phyloP scores from a whole-genome alignment of 2,329 filamentous ascomycete genomes.

The Allantophomopsis cytisporea region DNA sequence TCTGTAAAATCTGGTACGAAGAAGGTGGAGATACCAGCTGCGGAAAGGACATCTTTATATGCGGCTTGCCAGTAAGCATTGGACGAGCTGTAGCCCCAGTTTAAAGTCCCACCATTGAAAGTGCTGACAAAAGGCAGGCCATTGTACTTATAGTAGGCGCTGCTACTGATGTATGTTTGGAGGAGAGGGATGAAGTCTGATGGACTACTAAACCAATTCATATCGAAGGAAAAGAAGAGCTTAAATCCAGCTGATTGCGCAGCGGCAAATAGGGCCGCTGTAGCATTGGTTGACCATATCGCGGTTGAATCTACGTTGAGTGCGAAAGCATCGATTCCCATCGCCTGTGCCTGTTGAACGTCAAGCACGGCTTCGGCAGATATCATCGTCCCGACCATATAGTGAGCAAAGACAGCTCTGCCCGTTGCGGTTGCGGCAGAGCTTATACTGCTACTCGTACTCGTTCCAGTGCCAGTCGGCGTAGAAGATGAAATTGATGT shows the following conservation, averaged over 20 bases:
- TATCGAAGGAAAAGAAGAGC: slow-evolving; percentile 21
- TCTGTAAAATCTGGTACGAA: slow-evolving; percentile 19
- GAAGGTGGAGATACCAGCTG: slow-evolving; percentile 14
- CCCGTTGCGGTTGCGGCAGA: too few relatives aligned
- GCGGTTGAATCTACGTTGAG: slow-evolving; percentile 14
- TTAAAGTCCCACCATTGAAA: slow-evolving; percentile 2
- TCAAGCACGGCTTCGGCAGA: slow-evolving; percentile 7
- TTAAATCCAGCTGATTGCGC: slow-evolving; percentile 14
- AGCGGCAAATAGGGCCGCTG: slow-evolving; percentile 16
- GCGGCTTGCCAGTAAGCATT: slow-evolving; percentile 12
- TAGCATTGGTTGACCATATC: slow-evolving; percentile 15
- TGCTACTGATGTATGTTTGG: slow-evolving; percentile 8
- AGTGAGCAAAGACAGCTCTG: too few relatives aligned
- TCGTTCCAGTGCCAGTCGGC: too few relatives aligned
- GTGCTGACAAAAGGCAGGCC: slow-evolving; percentile 16
- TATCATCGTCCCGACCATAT: slow-evolving; percentile 8
- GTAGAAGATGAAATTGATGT: neutral
- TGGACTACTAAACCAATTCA: slow-evolving; percentile 13
- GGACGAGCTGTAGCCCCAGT: slow-evolving; percentile 10
- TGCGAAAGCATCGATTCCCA: slow-evolving; percentile 21
- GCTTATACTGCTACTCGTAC: too few relatives aligned
- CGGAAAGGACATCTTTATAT: slow-evolving; percentile 12
- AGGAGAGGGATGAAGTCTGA: slow-evolving; percentile 15
- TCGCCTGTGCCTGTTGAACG: slow-evolving; percentile 8
- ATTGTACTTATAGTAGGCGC: slow-evolving; percentile 17